A percentile compares a stretch with the other conserved stretches of the same genome.
Evolutionary conservation across 2,329 filamentous ascomycete species (phyloP).

Genomic region (Lecanicillium sp.): DNA sequence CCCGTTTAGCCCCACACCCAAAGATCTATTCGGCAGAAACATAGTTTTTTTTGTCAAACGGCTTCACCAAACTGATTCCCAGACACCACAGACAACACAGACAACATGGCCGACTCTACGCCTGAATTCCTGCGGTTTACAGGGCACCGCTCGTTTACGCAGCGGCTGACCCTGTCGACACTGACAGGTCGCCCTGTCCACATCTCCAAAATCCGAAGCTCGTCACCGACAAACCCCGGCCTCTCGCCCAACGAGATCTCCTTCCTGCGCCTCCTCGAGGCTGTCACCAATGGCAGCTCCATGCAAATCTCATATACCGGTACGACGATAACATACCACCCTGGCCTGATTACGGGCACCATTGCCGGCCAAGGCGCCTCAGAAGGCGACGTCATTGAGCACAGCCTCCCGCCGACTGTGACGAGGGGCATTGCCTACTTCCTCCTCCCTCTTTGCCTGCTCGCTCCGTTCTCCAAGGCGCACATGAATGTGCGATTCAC

Average conservation of each 20-base stretch:
- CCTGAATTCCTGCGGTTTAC: conserved; percentile 66
- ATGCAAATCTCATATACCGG: conserved; percentile 97
- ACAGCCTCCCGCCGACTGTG: conserved; percentile 71
- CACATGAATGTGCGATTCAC: conserved; percentile 86
- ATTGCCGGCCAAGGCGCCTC: conserved; percentile 66
- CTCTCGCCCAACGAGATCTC: conserved; percentile 91
- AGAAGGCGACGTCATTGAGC: conserved; percentile 67
- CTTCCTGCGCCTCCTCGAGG: conserved; percentile 87
- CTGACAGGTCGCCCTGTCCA: conserved; percentile 83
- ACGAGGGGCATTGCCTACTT: conserved; percentile 84
- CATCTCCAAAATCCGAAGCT: conserved; percentile 87
- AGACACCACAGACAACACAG: conserved; percentile 7
- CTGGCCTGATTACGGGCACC: conserved; percentile 84
- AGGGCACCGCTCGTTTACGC: conserved; percentile 72
- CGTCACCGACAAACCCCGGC: conserved; percentile 78
- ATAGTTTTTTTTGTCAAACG: conserved; percentile 21
- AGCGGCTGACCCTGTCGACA: conserved; percentile 82
- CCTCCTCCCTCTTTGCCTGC: conserved; percentile 76
- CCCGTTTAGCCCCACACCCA: conserved; percentile 5
- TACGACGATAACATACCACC: conserved; percentile 85
- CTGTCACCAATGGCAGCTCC: conserved; percentile 87
- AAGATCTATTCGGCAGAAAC: conserved; percentile 25
- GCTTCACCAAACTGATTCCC: conserved; percentile 1
- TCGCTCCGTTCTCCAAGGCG: conserved; percentile 89
- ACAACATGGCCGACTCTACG: conserved; percentile 34